These are phyloP conservation scores for Bacidia gigantensis DNA, from an alignment of 495 filamentous ascomycete genomes.

Conservation along the genomic window DNA sequence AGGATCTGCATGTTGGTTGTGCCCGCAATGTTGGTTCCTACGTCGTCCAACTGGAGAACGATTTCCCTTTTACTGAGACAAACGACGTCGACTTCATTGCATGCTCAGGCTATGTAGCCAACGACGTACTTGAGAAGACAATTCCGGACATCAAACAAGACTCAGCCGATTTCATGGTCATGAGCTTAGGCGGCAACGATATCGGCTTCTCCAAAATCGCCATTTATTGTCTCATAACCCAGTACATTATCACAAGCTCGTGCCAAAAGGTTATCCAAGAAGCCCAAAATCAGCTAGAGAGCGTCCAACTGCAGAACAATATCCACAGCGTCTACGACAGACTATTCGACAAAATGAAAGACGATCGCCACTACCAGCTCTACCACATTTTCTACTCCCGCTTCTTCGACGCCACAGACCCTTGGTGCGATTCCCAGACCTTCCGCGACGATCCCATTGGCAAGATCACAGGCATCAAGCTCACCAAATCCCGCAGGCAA, in stretches of 20 bases:
- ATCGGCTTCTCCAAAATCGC: slow-evolving; percentile 4
- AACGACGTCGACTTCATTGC: neutral
- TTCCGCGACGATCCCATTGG: neutral
- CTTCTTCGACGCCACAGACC: slow-evolving; percentile 1
- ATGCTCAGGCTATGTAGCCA: neutral
- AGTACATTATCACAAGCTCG: neutral
- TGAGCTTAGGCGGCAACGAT: slow-evolving; percentile 5
- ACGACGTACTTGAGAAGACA: neutral
- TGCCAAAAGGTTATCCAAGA: neutral
- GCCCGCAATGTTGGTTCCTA: slow-evolving; percentile 1
- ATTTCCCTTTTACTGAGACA: neutral
- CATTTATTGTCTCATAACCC: neutral
- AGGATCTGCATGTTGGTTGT: neutral
- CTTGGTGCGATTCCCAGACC: neutral
- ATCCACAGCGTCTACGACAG: neutral
- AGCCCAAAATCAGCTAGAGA: neutral
- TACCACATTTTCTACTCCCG: neutral
- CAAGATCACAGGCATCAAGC: neutral
- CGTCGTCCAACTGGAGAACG: neutral
- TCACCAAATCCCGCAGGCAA: neutral
- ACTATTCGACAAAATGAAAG: slow-evolving; percentile 3
- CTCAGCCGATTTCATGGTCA: neutral
- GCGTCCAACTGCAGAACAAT: neutral
- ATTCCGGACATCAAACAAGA: neutral
- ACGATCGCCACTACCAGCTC: slow-evolving; percentile 4